Conservation (phyloP, 345 rosid genomes). For the Rhizophora mangle region DNA sequence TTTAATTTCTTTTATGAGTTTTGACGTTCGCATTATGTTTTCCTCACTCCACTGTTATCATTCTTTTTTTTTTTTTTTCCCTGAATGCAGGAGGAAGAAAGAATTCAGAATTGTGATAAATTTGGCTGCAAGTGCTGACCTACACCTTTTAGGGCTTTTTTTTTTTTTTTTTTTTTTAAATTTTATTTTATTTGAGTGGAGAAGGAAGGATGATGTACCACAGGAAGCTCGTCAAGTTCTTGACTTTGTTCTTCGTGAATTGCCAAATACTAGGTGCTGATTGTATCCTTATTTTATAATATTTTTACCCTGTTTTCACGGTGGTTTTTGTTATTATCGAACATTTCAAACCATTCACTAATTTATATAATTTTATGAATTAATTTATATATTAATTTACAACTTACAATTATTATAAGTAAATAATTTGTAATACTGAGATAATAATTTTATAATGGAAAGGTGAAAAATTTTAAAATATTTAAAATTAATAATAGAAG, state of each 20-base stretch:
- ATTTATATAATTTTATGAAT: no score
- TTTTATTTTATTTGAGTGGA: slow-evolving; percentile 26
- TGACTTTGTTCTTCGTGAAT: slow-evolving; percentile 88
- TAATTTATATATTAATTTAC: no score
- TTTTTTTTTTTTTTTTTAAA: slow-evolving; percentile 2
- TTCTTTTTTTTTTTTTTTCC: background rate
- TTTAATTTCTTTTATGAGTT: background rate
- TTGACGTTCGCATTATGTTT: background rate
- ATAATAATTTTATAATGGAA: no score
- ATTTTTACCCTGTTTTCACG: background rate
- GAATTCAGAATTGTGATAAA: slow-evolving; percentile 66
- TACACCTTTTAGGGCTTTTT: slow-evolving; percentile 77
- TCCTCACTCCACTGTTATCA: background rate
- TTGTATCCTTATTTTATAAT: background rate
- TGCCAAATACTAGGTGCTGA: slow-evolving; percentile 46
- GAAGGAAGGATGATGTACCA: slow-evolving; percentile 85
- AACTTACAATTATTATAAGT: no score
- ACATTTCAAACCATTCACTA: no score
- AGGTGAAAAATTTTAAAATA: no score
- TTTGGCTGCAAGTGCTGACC: slow-evolving; percentile 81
- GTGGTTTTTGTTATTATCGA: no score
- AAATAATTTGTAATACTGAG: no score
- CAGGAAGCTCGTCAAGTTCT: slow-evolving; percentile 96
- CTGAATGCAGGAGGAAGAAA: slow-evolving; percentile 56
- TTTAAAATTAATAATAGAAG: no score